Evolutionary conservation across 225 moss, liverwort and hornwort genomes (phyloP).

Genomic region (Bryum argenteum): DNA sequence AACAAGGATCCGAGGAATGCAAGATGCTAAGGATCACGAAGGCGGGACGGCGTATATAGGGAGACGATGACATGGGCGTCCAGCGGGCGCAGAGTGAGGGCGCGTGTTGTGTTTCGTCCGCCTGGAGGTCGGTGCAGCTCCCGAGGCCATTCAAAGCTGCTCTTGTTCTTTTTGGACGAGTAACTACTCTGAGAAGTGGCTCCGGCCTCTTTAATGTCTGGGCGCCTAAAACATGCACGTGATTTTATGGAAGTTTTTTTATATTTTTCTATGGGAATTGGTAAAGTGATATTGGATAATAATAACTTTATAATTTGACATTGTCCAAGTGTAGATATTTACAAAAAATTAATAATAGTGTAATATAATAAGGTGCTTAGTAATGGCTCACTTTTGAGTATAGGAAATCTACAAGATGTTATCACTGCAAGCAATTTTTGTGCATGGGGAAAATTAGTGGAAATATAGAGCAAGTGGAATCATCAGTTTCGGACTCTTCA

Average conservation of each 20-base stretch:
- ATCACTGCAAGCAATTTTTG: no score
- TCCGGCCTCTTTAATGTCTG: constrained; percentile 5
- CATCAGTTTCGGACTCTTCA: no score
- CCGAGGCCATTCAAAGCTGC: constrained; percentile 34
- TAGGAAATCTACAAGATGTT: no score
- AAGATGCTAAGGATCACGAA: neutral
- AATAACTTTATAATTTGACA: no score
- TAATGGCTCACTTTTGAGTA: no score
- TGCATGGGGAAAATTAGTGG: no score
- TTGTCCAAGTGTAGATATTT: no score
- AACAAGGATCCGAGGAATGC: neutral
- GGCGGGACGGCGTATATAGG: constrained; percentile 31
- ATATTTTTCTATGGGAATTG: no score
- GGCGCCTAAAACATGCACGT: constrained; percentile 14
- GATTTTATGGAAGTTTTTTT: neutral
- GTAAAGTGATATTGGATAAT: no score
- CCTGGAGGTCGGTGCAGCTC: constrained; percentile 16
- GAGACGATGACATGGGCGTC: neutral
- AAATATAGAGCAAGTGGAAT: no score
- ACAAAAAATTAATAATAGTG: no score
- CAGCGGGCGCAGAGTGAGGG: neutral
- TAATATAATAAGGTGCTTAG: no score
- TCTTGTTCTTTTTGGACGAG: neutral
- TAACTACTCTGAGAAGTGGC: neutral
- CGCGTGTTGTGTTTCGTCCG: neutral